Evolutionary conservation across 495 filamentous ascomycete genomes (phyloP).

Genomic region (Penicillium angulare): DNA sequence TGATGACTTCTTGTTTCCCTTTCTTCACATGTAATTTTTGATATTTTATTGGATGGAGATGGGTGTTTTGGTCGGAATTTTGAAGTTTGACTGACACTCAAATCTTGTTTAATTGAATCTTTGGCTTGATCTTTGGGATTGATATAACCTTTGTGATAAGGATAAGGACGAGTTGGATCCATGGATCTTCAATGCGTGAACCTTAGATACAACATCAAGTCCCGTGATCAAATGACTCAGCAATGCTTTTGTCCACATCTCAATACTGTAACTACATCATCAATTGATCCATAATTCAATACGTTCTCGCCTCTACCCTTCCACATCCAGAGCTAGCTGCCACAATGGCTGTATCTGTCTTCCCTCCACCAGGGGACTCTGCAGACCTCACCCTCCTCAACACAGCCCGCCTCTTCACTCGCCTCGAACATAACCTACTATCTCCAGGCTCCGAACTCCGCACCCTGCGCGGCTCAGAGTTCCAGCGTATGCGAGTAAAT

Average conservation of each 20-base stretch:
- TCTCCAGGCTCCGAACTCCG: slow-evolving; percentile 60
- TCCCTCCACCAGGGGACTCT: slow-evolving; percentile 23
- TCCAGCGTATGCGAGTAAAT: slow-evolving; percentile 64
- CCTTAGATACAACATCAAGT: not conserved
- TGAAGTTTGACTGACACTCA: no score
- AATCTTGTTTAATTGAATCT: no score
- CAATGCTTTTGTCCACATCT: slow-evolving; percentile 1
- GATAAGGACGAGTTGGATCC: no score
- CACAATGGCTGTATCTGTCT: slow-evolving; percentile 34
- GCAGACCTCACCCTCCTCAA: slow-evolving; percentile 52
- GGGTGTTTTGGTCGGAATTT: no score
- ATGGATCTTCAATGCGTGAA: not conserved
- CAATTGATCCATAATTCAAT: not conserved
- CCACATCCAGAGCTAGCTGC: not conserved
- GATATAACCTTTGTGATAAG: no score
- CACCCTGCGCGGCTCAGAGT: slow-evolving; percentile 59
- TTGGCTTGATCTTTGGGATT: not conserved
- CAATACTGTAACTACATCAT: not conserved
- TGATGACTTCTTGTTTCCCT: not conserved
- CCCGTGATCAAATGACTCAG: slow-evolving; percentile 2
- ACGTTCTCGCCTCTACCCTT: no score
- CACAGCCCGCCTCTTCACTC: slow-evolving; percentile 68
- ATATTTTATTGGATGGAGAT: not conserved
- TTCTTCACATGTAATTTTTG: not conserved
- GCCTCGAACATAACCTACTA: slow-evolving; percentile 71